Conservation (phyloP, 2,329 filamentous ascomycete genomes). For the Trichoderma sp. region DNA sequence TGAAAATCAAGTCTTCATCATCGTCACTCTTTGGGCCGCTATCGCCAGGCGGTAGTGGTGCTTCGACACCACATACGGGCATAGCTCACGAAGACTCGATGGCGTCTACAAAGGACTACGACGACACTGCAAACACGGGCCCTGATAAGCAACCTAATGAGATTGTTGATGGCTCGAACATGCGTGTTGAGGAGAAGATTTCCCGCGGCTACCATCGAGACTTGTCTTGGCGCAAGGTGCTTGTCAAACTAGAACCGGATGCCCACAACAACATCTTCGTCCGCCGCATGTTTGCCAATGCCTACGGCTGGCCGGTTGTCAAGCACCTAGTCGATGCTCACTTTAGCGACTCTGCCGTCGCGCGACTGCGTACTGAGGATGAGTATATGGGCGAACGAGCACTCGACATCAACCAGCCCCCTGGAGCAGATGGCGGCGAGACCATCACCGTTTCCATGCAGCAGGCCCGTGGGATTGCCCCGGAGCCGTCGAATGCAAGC, state of each 20-base stretch:
- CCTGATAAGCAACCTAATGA: slow-evolving; percentile 45
- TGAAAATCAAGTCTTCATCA: slow-evolving; percentile 30
- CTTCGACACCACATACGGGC: slow-evolving; percentile 40
- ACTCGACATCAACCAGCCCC: slow-evolving; percentile 56
- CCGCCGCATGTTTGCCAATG: slow-evolving; percentile 93
- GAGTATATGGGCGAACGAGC: slow-evolving; percentile 71
- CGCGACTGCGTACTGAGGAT: slow-evolving; percentile 66
- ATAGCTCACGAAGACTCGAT: slow-evolving; percentile 47
- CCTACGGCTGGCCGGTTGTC: slow-evolving; percentile 95
- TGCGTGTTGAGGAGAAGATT: slow-evolving; percentile 97
- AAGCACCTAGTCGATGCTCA: slow-evolving; percentile 95
- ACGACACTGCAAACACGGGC: slow-evolving; percentile 52
- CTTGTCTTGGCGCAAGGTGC: slow-evolving; percentile 92
- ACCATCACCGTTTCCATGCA: slow-evolving; percentile 44
- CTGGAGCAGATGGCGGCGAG: slow-evolving; percentile 66
- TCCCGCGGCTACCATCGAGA: slow-evolving; percentile 91
- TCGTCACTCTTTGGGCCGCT: slow-evolving; percentile 26
- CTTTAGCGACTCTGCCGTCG: slow-evolving; percentile 71
- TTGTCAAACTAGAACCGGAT: slow-evolving; percentile 93
- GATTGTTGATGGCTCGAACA: slow-evolving; percentile 61
- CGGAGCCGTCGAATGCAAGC: slow-evolving; percentile 31
- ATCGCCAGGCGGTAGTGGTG: slow-evolving; percentile 33
- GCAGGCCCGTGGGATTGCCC: slow-evolving; percentile 15
- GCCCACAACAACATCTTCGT: slow-evolving; percentile 99
- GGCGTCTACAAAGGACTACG: slow-evolving; percentile 52